Base-by-base conservation (phyloP, 495 filamentous ascomycete species). In the Barbatosphaeria neglecta region DNA sequence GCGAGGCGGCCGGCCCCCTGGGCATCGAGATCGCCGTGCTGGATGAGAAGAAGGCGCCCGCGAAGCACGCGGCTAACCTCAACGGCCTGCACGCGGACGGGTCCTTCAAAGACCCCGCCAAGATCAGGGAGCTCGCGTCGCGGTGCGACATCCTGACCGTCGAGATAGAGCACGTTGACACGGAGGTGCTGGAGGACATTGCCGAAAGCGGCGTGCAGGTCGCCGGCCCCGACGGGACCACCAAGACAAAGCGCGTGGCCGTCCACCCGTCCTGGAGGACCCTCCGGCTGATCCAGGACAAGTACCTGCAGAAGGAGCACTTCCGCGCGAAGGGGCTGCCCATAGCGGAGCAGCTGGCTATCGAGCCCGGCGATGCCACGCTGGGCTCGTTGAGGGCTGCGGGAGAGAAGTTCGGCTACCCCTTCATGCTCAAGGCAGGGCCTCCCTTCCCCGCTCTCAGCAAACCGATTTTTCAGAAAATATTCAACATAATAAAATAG, bases 131-230 rank as follows among this genome's bases (percentile, higher is more conserved):
- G 58, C 73, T 98, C 8, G 88, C 93, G 6, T 68, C 75, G 31
- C 60, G 73, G 6, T 92, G 84, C 53, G 87, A 95, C 59, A 76
- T 95, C 13, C 64, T 98, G 24, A 96, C 93, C 7, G 84, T 92
- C n/a, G 92, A 98, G 62, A 97, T 97, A 51, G 92, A 98, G 66
- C 92, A 98, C 69, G 89, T 98, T 46, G 81, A 98, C 54, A 95
- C 90, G 37, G 69, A 87, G 41, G 84, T 89, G n/a, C 73, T 97
- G 24, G 86, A 95, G 61, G 83, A 94, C 48, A 75, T 95, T 37
- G 78, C 81, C 13, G 72, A 68, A 19, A 70, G 65, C 37, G 73
- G 74, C 33, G 72, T 76, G 22, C 63, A 75, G 51, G 68, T 84
- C 37, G 53, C 54, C 42, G 54, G 53, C n/a, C 50, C 54, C 16